Percentiles rank a stretch among this genome's conserved stretches.
phyloP scores from a whole-genome alignment of 2,329 filamentous ascomycete genomes.

The Didymella arachidicola region DNA sequence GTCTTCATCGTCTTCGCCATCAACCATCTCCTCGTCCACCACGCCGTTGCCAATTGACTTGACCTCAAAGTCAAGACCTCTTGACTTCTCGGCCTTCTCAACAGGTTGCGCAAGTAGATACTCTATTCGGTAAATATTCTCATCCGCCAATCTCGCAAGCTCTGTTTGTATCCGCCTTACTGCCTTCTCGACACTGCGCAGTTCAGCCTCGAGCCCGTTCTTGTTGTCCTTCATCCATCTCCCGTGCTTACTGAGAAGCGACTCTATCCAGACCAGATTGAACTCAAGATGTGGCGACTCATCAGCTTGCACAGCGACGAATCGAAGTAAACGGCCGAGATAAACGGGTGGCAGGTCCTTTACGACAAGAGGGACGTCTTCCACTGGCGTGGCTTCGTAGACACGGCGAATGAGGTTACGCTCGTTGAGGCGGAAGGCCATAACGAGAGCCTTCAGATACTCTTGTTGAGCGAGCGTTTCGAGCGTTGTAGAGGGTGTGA shows the following conservation, averaged over 20 bases:
- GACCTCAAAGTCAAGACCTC: conserved; percentile 43
- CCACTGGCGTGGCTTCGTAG: conserved; percentile 81
- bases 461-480: conserved; percentile 79
- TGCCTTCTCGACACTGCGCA: conserved; percentile 82
- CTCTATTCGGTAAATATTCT: conserved; percentile 88
- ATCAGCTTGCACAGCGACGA: conserved; percentile 87
- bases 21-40: conserved; percentile 48
- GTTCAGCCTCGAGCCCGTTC: conserved; percentile 80
- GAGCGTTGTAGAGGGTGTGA: conserved; percentile 77
- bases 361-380: conserved; percentile 79
- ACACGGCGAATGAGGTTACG: conserved; percentile 80
- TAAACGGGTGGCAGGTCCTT: conserved; percentile 84
- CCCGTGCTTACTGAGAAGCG: conserved; percentile 80
- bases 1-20: conserved; percentile 31
- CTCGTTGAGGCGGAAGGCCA: conserved; percentile 97
- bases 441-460: conserved; percentile 90
- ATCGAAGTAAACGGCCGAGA: conserved; percentile 81
- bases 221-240: conserved; percentile 83
- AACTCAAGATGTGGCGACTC: conserved; percentile 94
- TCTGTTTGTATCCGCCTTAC: conserved; percentile 82
- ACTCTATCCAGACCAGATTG: conserved; percentile 90
- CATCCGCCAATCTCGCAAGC: conserved; percentile 81
- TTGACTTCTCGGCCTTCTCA: conserved; percentile 36
- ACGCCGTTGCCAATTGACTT: conserved; percentile 43
- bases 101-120: conserved; percentile 71